phyloP scores from a whole-genome alignment of 306 rosid genomes.

The Medicago arabica region DNA sequence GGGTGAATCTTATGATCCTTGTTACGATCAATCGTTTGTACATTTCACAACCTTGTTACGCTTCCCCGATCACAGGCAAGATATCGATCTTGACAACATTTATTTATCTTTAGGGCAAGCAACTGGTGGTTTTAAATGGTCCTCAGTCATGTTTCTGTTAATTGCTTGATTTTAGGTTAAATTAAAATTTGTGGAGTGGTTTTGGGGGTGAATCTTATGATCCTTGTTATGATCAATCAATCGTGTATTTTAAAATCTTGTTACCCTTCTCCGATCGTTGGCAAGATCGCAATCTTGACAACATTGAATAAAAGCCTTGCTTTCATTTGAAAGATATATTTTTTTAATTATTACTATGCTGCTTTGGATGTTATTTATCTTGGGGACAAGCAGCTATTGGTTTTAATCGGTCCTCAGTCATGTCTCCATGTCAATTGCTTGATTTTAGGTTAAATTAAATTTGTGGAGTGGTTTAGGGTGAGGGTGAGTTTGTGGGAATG shows the following conservation, averaged over 20 bases:
- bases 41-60: background rate
- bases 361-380: constrained; percentile 7
- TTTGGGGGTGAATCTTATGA: background rate
- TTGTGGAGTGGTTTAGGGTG: background rate
- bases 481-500: constrained; percentile 32
- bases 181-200: constrained; percentile 5
- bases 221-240: background rate
- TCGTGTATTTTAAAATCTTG: background rate
- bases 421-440: constrained; percentile 13
- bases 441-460: constrained; percentile 28
- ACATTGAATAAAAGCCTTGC: background rate
- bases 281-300: background rate
- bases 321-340: constrained; percentile 8
- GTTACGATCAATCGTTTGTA: background rate
- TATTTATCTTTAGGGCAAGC: constrained; percentile 9
- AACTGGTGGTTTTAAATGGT: constrained; percentile 26
- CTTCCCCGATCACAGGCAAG: background rate
- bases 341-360: background rate
- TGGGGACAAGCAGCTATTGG: constrained; percentile 17
- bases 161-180: constrained; percentile 28
- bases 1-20: background rate
- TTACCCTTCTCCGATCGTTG: constrained; percentile 6
- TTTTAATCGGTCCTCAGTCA: constrained; percentile 10
- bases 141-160: background rate
- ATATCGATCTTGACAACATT: background rate